Evolutionary conservation across 2,329 filamentous ascomycete species (phyloP).

Genomic region (Fusarium nelsonii): DNA sequence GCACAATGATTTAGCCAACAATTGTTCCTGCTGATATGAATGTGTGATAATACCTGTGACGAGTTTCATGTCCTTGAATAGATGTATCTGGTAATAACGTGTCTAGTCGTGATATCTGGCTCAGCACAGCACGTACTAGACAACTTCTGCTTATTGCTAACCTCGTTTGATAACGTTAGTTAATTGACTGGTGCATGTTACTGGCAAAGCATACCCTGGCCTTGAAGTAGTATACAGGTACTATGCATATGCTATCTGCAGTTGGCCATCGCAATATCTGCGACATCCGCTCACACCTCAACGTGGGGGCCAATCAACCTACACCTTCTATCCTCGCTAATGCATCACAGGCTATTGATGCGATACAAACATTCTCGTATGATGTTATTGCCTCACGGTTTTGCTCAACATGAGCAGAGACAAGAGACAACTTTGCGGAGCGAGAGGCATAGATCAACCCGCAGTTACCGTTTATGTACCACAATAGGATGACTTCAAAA

Average conservation of each 20-base stretch:
- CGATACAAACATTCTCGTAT: neutral
- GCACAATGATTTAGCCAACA: slow-evolving; percentile 26
- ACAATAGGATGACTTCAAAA: neutral
- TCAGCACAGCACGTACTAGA: neutral
- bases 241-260: neutral
- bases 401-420: neutral
- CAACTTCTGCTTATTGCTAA: no score
- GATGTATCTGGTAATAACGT: neutral
- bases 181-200: no score
- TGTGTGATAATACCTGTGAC: neutral
- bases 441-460: slow-evolving; percentile 1
- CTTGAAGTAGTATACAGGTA: neutral
- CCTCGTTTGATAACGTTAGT: no score
- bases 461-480: neutral
- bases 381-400: neutral
- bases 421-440: neutral
- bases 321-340: neutral
- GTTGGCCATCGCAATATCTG: neutral
- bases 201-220: no score
- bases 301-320: neutral
- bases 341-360: slow-evolving; percentile 10
- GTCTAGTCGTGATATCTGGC: neutral
- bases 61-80: neutral
- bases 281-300: neutral
- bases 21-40: neutral